Percentiles rank a stretch among this genome's conserved stretches.
Evolutionary conservation across 2,329 filamentous ascomycete genomes (phyloP).

Genomic region (Aspergillus sp.): DNA sequence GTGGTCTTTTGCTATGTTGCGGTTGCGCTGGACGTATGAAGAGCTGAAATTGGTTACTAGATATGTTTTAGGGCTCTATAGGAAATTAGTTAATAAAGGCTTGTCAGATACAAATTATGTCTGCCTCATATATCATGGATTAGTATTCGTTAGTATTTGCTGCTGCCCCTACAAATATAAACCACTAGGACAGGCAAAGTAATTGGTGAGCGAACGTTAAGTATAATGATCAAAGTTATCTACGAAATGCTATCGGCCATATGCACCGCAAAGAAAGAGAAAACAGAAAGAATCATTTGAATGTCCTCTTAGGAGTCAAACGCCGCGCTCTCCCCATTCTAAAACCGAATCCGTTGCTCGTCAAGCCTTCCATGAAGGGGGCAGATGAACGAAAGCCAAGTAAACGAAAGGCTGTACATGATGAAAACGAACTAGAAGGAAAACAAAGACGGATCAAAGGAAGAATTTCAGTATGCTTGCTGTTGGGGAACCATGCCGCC

Average conservation of each 20-base stretch:
- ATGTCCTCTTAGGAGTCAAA: slow-evolving; percentile 12
- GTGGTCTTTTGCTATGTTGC: no score
- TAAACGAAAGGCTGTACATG: not conserved
- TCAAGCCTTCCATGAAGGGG: slow-evolving; percentile 22
- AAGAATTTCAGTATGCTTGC: slow-evolving; percentile 32
- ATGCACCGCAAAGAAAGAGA: not conserved
- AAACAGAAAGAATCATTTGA: slow-evolving; percentile 5
- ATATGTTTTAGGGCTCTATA: no score
- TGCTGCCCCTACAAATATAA: no score
- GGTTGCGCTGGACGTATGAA: no score
- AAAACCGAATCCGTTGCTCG: slow-evolving; percentile 30
- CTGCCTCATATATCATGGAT: no score
- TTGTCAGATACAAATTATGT: no score
- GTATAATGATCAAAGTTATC: not conserved
- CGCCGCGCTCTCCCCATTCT: slow-evolving; percentile 30
- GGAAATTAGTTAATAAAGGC: no score
- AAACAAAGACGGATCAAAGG: not conserved
- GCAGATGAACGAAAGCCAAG: not conserved
- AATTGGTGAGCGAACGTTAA: not conserved
- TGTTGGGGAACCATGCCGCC: slow-evolving; percentile 42
- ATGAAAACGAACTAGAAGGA: not conserved
- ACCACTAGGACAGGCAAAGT: no score
- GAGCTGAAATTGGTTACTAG: no score
- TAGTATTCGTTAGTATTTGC: no score
- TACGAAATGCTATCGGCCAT: not conserved